Base-by-base conservation (phyloP, 2,329 filamentous ascomycete species). In the Aspergillus quadrilineatus region DNA sequence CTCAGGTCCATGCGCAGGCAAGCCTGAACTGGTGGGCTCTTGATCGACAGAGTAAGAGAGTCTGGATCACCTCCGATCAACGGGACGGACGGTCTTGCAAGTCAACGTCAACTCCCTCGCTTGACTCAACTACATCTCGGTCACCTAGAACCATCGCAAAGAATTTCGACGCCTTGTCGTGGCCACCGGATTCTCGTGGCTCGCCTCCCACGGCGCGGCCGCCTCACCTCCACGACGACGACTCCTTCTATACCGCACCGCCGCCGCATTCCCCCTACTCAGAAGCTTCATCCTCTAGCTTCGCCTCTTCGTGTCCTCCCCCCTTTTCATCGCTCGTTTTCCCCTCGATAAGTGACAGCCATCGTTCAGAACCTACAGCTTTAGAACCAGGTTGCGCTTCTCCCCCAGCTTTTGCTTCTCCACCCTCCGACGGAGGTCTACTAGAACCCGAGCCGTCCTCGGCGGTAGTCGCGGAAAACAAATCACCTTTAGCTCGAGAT, bases 401-500 rank as follows among this genome's bases (percentile, higher is more conserved):
- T 39, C 66, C 80, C 58, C 78, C 81, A 58, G 77, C 79, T 28
- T 80, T 82, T 65, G 78, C 80, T 62, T 75, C 82, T 48, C 77
- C 79, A 57, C 78, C 82, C 50, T 78, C 79, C 52, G 77, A 79
- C 57, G 75, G 79, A 61, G 79, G 81, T 65, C 71, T 74, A 64
- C 75, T 78, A 57, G 77, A 79, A 42, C 62, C 73, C 56, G 68
- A 74, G 56, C 69, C 72, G 52, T 71, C 71, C 58, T 79, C 80
- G 55, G 79, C 80, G 34, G 78, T 82, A 64, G 77, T 83, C 67
- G 85, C 85, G 63, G 90, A 95, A 71, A 93, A 90, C 69, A 95
- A 96, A 77, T 86, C 88, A 67, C 89, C 87, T 50, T 86, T 95
- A 69, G 88, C 90, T n/a, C 82, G 79, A 65, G 92, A 96, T 74